Evolutionary conservation across 768 basidiomycete species (phyloP), one percentile per base, ranked within the genome.

Genomic region (Podaxis sp.): DNA sequence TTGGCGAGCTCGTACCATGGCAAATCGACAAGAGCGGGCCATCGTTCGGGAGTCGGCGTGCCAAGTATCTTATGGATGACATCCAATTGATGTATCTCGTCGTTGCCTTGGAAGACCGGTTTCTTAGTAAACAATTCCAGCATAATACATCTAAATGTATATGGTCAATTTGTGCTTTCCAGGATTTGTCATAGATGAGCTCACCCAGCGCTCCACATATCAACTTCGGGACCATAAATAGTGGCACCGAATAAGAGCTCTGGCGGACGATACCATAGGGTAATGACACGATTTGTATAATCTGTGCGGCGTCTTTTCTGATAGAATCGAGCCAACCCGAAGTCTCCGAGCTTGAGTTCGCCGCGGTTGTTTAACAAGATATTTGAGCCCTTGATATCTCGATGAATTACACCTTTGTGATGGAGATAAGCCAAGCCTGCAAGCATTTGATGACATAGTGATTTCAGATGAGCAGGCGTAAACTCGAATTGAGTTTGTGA

Each of bases 1-100:
- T 93, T 95, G 55, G 99, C 90, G n/a, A 99, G 83, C 73, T 99
- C 97, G 71, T 94, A 99, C 97, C 97, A 99, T 2, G 97, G 97
- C 54, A 99, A 77, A 70, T 88, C 88, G 10, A 84, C 81, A 41
- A 98, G 78, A 13, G 84, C 87, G 4, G 91, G 84, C 97, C 97
- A 99, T 56, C 87, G 85, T 33, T 88, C 86, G 11, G 84, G 73
- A 26, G 86, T 88, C 0, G 97, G 96, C 1, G 96, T 96, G 20
- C 97, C 97, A 72, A 97, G 83, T 44, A 96, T 83, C 68, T 85
- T 87, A 78, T 94, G 97, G 64, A 99, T 90, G 36, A 91, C 90
- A 62, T 98, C 94, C 7, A 99, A 84, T 72, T 99, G 97, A 68
- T 96, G 90, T 46, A 99, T 96, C 77, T 99, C 97, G 66, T 99